Conservation (phyloP, 1,139 yeast genomes). For the Saccharomyces hybrid region DNA sequence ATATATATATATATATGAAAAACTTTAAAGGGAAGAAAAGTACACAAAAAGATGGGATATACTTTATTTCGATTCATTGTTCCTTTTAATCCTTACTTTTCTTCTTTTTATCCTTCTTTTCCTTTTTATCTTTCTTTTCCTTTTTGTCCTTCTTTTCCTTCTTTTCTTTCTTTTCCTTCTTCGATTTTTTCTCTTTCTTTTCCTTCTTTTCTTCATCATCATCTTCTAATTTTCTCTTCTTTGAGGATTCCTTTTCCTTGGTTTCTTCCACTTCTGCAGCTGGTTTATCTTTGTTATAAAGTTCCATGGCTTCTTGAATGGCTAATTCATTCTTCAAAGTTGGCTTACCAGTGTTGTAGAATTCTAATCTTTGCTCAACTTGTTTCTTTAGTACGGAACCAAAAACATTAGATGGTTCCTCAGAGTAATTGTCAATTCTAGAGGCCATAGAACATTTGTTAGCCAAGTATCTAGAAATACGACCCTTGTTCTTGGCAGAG, state of each 20-base stretch:
- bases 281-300: slow-evolving; percentile 51
- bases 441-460: slow-evolving; percentile 98
- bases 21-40: slow-evolving; percentile 1
- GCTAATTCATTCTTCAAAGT: slow-evolving; percentile 97
- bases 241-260: slow-evolving; percentile 25
- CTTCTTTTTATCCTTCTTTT: slow-evolving; percentile 45
- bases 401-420: slow-evolving; percentile 76
- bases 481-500: slow-evolving; percentile 93
- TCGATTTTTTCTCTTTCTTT: slow-evolving; percentile 48
- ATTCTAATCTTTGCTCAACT: slow-evolving; percentile 94
- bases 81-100: slow-evolving; percentile 44
- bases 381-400: slow-evolving; percentile 90
- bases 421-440: slow-evolving; percentile 92
- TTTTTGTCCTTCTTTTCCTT: slow-evolving; percentile 46
- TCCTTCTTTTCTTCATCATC: slow-evolving; percentile 34
- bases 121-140: slow-evolving; percentile 48
- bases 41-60: background rate
- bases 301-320: slow-evolving; percentile 78
- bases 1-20: slow-evolving; percentile 7
- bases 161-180: slow-evolving; percentile 46
- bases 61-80: slow-evolving; percentile 4
- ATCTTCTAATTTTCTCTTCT: slow-evolving; percentile 41
- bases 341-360: slow-evolving; percentile 92
- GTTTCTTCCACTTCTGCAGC: slow-evolving; percentile 36
- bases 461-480: slow-evolving; percentile 96